phyloP scores from a whole-genome alignment of 169 alveolate genomes.

The Eimeria praecox region DNA sequence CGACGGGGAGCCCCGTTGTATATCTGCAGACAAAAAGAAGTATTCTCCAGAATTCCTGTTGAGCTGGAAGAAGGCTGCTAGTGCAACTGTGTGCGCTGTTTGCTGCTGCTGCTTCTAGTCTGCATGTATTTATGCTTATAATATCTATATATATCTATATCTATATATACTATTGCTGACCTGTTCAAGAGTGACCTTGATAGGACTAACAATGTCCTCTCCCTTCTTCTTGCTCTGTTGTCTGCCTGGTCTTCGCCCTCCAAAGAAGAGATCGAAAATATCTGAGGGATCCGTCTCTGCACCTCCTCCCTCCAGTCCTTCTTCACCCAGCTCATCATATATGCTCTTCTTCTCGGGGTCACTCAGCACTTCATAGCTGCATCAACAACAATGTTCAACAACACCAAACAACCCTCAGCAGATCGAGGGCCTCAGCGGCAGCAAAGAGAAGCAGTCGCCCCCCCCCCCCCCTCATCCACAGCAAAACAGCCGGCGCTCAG shows the following conservation, averaged over 20 bases:
- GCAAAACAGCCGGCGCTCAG: too few species aligned
- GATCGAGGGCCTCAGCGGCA: too few species aligned
- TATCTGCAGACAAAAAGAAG: conserved; percentile 69
- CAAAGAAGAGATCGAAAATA: conserved; percentile 96
- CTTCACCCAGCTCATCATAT: conserved; percentile 98
- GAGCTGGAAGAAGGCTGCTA: not conserved
- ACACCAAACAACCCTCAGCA: too few species aligned
- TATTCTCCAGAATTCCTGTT: not conserved
- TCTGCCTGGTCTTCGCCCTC: conserved; percentile 92
- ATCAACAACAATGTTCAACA: not conserved
- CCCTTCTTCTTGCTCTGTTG: conserved; percentile 94
- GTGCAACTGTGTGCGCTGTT: too few species aligned
- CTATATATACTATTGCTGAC: conserved; percentile 79
- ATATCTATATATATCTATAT: conserved; percentile 66
- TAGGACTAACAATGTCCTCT: conserved; percentile 93
- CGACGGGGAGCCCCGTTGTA: conserved; percentile 97
- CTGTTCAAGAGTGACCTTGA: conserved; percentile 97
- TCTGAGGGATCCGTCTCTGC: conserved; percentile 89
- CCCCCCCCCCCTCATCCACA: too few species aligned
- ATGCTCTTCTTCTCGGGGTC: conserved; percentile 98
- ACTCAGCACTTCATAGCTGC: conserved; percentile 96
- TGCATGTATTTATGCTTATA: not conserved
- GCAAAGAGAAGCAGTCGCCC: too few species aligned
- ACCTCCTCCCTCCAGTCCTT: conserved; percentile 96
- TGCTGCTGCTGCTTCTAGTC: not conserved